Base-by-base conservation (phyloP, 352 stramenopile genomes). In the Detonula confervacea region DNA sequence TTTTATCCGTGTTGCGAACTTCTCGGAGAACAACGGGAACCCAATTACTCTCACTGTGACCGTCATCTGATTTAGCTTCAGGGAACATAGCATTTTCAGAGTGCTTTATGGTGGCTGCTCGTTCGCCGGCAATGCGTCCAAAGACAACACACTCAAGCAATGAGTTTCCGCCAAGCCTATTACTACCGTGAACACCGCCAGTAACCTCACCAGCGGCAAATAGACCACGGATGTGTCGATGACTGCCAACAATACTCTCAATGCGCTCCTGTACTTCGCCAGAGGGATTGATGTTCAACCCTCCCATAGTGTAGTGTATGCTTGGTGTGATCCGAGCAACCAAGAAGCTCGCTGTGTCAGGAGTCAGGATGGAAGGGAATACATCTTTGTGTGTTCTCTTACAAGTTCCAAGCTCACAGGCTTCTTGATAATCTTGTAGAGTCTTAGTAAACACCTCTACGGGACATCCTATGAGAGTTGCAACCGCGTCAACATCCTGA, bases 151-250 rank as follows among this genome's bases (percentile, higher is more conserved):
- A 93, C 68, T 93, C 86, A 24, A 93, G 59, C 2, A 93, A 69
- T 27, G 84, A 91, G 62, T 93, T 93, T 0, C 88, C 86, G 56
- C 81, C 88, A 3, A 92, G 66, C 27, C 87, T 77, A 86, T 98
- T 98, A 49, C 91, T 88, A 25, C 96, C 96, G 66, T 98, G 96
- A 44, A 98, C 90, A 1, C 96, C 96, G 60, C 96, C 96, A 1
- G 95, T 96, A n/a, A 98, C 95, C 86, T 98, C 96, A 44, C 96
- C 96, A 8, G 93, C 95, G 7, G 95, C 96, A 85, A 95, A 96
- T n/a, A 98, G 81, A 8, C 95, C 95, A 11, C 73, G 57, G 46
- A 98, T 97, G 77, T 73, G 88, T 79, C 68, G 77, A 65, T 79
- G 73, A 39, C 90, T 71, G 56, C 76, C 67, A 57, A 92, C 86